Conservation (phyloP, 768 basidiomycete species). For the Lactarius sanguifluus region DNA sequence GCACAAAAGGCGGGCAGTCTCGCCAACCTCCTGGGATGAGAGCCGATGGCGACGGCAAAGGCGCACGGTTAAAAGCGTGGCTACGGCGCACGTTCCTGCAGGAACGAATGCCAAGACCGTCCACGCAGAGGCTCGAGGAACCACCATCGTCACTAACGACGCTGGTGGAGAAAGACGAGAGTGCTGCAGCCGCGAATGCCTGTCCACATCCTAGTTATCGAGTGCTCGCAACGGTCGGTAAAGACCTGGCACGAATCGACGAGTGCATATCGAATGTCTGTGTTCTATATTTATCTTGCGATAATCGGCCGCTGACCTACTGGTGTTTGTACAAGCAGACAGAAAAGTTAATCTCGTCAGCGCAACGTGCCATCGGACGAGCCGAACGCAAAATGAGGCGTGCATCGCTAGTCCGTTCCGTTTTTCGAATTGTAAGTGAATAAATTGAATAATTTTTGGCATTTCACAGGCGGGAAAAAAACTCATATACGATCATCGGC, state of each 20-base stretch:
- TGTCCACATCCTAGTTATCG: constrained; percentile 37
- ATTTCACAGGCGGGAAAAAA: constrained; percentile 15
- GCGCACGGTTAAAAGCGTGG: constrained; percentile 61
- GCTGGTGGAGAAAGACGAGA: constrained; percentile 15
- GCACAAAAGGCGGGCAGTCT: constrained; percentile 17
- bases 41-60: constrained; percentile 36
- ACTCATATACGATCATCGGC: constrained; percentile 21
- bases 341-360: constrained; percentile 18
- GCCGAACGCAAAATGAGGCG: constrained; percentile 25
- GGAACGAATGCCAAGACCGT: constrained; percentile 20
- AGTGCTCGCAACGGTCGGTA: constrained; percentile 52
- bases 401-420: constrained; percentile 25
- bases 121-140: constrained; percentile 13
- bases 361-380: constrained; percentile 19
- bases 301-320: constrained; percentile 5
- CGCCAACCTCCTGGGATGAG: constrained; percentile 21
- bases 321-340: constrained; percentile 7
- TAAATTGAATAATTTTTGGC: neutral
- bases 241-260: constrained; percentile 57
- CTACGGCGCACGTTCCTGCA: constrained; percentile 54
- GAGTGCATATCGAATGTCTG: constrained; percentile 55
- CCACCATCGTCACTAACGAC: constrained; percentile 18
- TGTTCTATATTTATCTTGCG: constrained; percentile 2
- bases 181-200: neutral
- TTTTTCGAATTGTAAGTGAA: constrained; percentile 4